phyloP scores from a whole-genome alignment of 176 grass and related monocot genomes.

The Eragrostis curvula region DNA sequence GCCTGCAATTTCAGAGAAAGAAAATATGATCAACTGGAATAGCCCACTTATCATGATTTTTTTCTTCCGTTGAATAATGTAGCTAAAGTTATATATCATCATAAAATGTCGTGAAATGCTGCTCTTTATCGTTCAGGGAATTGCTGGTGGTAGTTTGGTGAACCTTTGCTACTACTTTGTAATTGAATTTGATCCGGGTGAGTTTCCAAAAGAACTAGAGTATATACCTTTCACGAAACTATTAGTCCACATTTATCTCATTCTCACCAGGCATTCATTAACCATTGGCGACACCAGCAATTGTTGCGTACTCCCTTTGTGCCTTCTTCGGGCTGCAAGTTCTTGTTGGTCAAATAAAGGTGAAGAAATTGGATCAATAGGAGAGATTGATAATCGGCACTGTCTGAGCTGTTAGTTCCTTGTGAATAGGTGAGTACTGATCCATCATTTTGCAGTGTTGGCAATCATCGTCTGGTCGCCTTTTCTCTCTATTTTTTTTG shows the following conservation, averaged over 20 bases:
- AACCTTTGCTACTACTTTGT: constrained; percentile 88
- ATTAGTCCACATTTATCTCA: constrained; percentile 14
- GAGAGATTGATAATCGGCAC: constrained; percentile 96
- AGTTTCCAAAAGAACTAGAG: constrained; percentile 35
- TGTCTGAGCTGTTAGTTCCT: constrained; percentile 56
- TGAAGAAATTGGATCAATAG: constrained; percentile 85
- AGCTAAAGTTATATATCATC: background rate
- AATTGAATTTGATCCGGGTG: constrained; percentile 88
- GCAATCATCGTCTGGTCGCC: background rate
- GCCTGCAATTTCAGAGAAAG: background rate
- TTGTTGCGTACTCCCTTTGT: constrained; percentile 50
- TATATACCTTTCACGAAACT: constrained; percentile 19
- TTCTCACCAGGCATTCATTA: constrained; percentile 10
- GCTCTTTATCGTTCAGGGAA: constrained; percentile 55
- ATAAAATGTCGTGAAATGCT: constrained; percentile 33
- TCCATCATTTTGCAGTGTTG: constrained; percentile 22
- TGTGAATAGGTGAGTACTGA: constrained; percentile 21
- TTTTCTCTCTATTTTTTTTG: background rate
- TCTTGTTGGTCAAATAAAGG: constrained; percentile 76
- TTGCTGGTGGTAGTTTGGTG: constrained; percentile 87
- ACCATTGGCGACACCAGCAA: constrained; percentile 19
- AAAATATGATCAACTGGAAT: background rate
- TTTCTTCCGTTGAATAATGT: constrained; percentile 13
- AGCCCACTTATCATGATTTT: constrained; percentile 4
- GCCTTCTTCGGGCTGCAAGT: constrained; percentile 89